phyloP scores from a whole-genome alignment of 306 rosid genomes.

The Lathyrus oleraceus region DNA sequence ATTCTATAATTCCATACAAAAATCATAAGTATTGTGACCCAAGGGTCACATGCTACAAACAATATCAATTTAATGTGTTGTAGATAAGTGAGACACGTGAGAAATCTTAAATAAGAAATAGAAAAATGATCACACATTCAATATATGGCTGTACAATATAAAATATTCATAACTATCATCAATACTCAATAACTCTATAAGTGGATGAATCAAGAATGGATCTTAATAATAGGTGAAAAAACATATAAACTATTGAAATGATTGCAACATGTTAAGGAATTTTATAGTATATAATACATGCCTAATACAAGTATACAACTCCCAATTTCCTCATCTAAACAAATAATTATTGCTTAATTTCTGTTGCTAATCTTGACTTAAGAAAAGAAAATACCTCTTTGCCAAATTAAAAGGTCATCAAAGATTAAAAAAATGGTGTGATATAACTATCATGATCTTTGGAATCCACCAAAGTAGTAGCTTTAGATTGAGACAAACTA shows the following conservation, averaged over 20 bases:
- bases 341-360: conserved; percentile 28
- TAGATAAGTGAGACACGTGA: no score
- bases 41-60: no score
- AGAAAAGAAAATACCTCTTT: conserved; percentile 32
- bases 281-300: background rate
- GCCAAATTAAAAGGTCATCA: conserved; percentile 40
- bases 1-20: no score
- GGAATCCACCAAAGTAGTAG: conserved; percentile 29
- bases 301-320: conserved; percentile 25
- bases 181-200: conserved; percentile 18
- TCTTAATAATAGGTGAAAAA: conserved; percentile 11
- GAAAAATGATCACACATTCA: no score
- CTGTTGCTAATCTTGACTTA: conserved; percentile 40
- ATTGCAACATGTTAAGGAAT: conserved; percentile 2
- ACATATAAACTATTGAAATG: conserved; percentile 31
- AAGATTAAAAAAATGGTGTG: conserved; percentile 26
- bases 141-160: conserved; percentile 22
- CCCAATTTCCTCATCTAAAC: conserved; percentile 36
- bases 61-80: no score
- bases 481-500: conserved; percentile 18
- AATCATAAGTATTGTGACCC: no score
- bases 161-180: conserved; percentile 3
- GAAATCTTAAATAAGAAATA: no score
- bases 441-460: conserved; percentile 24
- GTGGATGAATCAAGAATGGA: conserved; percentile 20